Evolutionary conservation across 202 grass and related monocot genomes (phyloP).

Genomic region (Tripidium arundinaceum): DNA sequence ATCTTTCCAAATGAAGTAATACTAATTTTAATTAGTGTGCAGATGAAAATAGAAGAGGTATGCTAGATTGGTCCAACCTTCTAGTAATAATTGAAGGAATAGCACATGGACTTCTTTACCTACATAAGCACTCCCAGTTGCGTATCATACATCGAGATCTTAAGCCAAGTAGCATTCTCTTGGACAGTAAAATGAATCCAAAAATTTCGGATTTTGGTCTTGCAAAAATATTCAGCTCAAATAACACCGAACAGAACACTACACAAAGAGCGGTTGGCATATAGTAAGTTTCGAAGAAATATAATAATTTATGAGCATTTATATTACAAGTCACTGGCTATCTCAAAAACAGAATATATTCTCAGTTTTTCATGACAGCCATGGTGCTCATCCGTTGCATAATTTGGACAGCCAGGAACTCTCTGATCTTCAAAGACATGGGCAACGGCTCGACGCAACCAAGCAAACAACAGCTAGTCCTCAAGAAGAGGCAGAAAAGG

Average conservation of each 20-base stretch:
- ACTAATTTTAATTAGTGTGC: not conserved
- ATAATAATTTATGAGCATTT: too few relatives aligned
- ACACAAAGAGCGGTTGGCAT: conserved; percentile 33
- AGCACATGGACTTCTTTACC: conserved; percentile 16
- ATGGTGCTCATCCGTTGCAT: too few relatives aligned
- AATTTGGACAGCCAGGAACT: too few relatives aligned
- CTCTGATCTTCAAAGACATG: too few relatives aligned
- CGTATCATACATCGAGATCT: not conserved
- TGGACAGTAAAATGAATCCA: conserved; percentile 30
- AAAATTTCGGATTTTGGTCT: conserved; percentile 49
- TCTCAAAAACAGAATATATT: too few relatives aligned
- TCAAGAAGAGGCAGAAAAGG: too few relatives aligned
- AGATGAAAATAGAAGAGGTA: conserved; percentile 26
- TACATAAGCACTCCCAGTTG: conserved; percentile 25
- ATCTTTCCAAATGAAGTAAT: not conserved
- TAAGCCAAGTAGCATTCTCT: not conserved
- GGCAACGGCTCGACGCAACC: too few relatives aligned
- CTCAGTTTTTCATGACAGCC: too few relatives aligned
- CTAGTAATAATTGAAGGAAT: conserved; percentile 38
- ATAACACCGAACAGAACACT: not conserved
- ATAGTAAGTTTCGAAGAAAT: conserved; percentile 39
- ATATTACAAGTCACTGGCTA: too few relatives aligned
- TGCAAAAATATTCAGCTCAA: conserved; percentile 33
- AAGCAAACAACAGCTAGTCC: too few relatives aligned
- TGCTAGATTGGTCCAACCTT: conserved; percentile 29